Conservation (phyloP, 2,329 filamentous ascomycete species). For the Claviceps spartinae region DNA sequence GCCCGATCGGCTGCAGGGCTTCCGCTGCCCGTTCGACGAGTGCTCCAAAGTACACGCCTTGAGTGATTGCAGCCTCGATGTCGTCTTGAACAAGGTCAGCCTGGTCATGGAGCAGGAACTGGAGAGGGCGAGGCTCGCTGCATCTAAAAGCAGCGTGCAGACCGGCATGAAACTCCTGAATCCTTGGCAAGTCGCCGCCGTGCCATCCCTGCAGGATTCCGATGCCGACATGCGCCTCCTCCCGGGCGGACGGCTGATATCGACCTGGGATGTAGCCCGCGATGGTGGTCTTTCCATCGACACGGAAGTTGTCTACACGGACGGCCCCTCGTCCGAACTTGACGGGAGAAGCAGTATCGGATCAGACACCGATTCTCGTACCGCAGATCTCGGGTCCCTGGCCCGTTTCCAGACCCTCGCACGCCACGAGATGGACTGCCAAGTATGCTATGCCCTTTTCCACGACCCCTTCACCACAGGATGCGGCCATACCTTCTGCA, state of each 20-base stretch:
- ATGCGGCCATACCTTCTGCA: conserved; percentile 85
- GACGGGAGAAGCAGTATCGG: neutral
- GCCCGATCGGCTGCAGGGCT: conserved; percentile 52
- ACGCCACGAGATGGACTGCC: conserved; percentile 67
- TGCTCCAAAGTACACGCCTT: conserved; percentile 61
- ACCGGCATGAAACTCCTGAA: conserved; percentile 25
- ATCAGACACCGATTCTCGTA: neutral
- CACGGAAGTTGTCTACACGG: conserved; percentile 38
- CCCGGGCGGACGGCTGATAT: conserved; percentile 45
- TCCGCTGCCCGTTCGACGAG: conserved; percentile 56
- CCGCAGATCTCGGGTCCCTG: conserved; percentile 19
- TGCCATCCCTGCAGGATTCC: conserved; percentile 25
- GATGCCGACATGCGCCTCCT: conserved; percentile 22
- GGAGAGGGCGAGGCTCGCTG: conserved; percentile 22
- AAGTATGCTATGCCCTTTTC: conserved; percentile 73
- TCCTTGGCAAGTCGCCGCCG: conserved; percentile 26
- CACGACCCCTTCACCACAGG: conserved; percentile 70
- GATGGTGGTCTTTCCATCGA: conserved; percentile 44
- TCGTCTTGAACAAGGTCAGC: conserved; percentile 61
- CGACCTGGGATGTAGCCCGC: conserved; percentile 53
- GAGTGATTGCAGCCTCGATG: conserved; percentile 65
- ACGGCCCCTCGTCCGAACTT: conserved; percentile 10
- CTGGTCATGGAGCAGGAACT: conserved; percentile 44
- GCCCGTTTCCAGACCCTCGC: conserved; percentile 45
- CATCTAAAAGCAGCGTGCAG: conserved; percentile 14